Evolutionary conservation across 2,329 filamentous ascomycete genomes (phyloP).

Genomic region (Aaosphaeria pasadenensis): DNA sequence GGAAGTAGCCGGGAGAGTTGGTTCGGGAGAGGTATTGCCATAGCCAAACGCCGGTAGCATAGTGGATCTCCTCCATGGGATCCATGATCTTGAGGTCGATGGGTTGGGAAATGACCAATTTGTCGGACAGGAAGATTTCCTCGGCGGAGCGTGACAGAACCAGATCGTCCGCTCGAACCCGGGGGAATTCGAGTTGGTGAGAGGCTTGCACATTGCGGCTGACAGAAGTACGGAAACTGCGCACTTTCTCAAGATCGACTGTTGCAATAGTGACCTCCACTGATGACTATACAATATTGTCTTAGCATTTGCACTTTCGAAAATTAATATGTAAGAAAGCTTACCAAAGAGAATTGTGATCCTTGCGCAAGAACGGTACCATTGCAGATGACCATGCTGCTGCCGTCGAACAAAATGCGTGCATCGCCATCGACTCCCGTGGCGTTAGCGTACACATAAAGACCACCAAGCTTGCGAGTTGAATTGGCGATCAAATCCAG

Average conservation of each 20-base stretch:
- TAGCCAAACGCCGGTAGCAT: constrained; percentile 63
- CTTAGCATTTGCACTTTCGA: background rate
- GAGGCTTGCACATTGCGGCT: constrained; percentile 59
- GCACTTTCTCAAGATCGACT: constrained; percentile 66
- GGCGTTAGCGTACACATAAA: constrained; percentile 64
- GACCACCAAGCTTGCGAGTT: constrained; percentile 59
- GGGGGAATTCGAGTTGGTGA: constrained; percentile 43
- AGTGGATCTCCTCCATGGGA: constrained; percentile 64
- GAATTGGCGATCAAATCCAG: constrained; percentile 65
- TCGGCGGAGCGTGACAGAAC: background rate
- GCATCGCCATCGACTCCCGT: constrained; percentile 45
- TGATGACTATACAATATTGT: background rate
- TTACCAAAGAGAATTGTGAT: constrained; percentile 56
- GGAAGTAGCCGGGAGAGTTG: constrained; percentile 53
- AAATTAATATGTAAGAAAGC: too few relatives aligned
- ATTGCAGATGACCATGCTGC: constrained; percentile 60
- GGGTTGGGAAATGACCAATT: background rate
- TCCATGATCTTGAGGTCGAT: background rate
- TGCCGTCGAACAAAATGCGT: constrained; percentile 43
- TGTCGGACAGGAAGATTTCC: background rate
- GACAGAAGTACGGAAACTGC: constrained; percentile 56
- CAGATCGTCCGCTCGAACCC: background rate
- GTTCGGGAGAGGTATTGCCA: constrained; percentile 61
- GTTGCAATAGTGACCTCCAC: constrained; percentile 56
- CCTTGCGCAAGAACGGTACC: constrained; percentile 64